Percentiles rank a stretch among this genome's conserved stretches.
Evolutionary conservation across 148 eudicot genomes (phyloP).

Genomic region (Camellia sinensis): DNA sequence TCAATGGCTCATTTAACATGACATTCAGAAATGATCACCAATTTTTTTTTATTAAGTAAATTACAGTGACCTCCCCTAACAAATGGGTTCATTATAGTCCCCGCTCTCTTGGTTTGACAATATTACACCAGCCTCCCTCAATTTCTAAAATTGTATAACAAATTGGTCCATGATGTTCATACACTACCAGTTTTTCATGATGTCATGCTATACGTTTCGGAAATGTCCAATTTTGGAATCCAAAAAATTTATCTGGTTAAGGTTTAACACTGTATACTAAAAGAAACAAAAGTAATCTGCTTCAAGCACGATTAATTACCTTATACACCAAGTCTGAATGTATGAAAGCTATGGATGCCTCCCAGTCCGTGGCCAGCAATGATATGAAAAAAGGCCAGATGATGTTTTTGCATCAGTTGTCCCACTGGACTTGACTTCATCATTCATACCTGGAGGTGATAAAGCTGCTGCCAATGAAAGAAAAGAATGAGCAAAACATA

Average conservation of each 20-base stretch:
- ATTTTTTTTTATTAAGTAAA: no score
- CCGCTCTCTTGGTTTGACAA: no score
- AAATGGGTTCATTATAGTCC: no score
- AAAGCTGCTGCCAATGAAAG: slow-evolving; percentile 25
- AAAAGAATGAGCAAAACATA: no score
- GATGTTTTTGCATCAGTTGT: slow-evolving; percentile 45
- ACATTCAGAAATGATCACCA: no score
- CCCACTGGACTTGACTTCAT: slow-evolving; percentile 39
- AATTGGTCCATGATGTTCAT: no score
- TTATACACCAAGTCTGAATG: slow-evolving; percentile 56
- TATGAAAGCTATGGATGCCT: slow-evolving; percentile 53
- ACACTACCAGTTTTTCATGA: no score
- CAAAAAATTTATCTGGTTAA: neutral
- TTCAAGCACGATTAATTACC: slow-evolving; percentile 12
- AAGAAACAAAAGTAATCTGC: neutral
- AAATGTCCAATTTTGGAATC: neutral
- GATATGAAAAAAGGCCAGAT: slow-evolving; percentile 60
- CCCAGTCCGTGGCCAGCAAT: slow-evolving; percentile 67
- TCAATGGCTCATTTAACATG: no score
- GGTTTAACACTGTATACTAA: neutral
- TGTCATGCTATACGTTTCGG: no score
- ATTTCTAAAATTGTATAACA: no score
- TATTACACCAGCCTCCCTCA: no score
- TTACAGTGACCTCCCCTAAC: no score
- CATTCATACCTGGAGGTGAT: slow-evolving; percentile 25